Base-by-base conservation (phyloP, 139 green algal species). In the Picochlorum sp. region DNA sequence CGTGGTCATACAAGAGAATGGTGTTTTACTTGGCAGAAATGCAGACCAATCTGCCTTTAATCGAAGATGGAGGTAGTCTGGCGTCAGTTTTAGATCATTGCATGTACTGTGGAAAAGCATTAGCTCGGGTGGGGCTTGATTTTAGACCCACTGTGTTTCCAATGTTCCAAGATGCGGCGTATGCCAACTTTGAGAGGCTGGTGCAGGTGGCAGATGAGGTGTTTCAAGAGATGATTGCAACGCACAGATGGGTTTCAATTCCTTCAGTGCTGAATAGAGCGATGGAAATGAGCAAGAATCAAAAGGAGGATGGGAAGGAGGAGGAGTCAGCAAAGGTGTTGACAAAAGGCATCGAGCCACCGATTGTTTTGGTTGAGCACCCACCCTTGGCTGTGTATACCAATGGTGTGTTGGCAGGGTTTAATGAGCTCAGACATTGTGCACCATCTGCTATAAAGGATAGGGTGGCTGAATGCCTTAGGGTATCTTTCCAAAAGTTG, bases 401-500 rank as follows among this genome's bases (percentile, higher is more conserved):
- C 16, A 98, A 98, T 63, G 92, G 85, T 16, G 65, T 95, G 59
- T 81, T 96, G 11, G 68, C 76, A 1, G 87, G 90, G 4, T 73
- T 97, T 20, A 98, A 98, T 66, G 92, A 98, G 81, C 78, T 98
- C 50, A 79, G 93, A 14, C 92, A 97, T 73, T 97, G 90, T 73
- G 85, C 90, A 0, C 77, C 81, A 2, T 57, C 74, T 37, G 58
- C 57, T 3, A 61, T 86, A 41, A 26, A 26, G 4, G 14, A 16
- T 28, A 47, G 60, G 1, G 51, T 75, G 6, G 72, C 73, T 1
- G 69, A 63, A 3, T 41, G 10, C 45, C 63, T 84, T 20, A 71
- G 75, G 61, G 72, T 81, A 28, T 73, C 82, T 6, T 57, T 92
- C 60, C 66, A 73, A 38, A 68, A 71, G 1, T 76, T 78, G 13